Evolutionary conservation across 2,329 filamentous ascomycete genomes (phyloP).

Genomic region (Colletotrichum camelliae): DNA sequence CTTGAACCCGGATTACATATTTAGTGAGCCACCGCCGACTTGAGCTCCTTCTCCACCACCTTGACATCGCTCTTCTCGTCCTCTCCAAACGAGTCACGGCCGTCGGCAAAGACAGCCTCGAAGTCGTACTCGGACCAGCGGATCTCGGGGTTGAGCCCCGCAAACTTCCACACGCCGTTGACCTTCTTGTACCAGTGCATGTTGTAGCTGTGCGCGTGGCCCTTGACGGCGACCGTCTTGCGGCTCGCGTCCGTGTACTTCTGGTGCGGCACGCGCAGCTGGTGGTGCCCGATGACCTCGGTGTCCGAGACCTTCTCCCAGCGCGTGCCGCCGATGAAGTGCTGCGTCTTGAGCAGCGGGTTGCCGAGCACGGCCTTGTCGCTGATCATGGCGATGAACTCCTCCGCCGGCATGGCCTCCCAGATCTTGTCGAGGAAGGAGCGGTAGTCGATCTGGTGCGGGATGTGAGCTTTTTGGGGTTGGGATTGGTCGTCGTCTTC

Average conservation of each 20-base stretch:
- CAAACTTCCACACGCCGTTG: slow-evolving; percentile 67
- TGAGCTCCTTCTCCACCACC: slow-evolving; percentile 17
- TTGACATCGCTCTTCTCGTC: neutral
- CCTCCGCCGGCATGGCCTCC: slow-evolving; percentile 65
- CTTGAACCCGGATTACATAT: neutral
- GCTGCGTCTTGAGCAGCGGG: slow-evolving; percentile 67
- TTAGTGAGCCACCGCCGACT: slow-evolving; percentile 2
- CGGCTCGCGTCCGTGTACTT: slow-evolving; percentile 59
- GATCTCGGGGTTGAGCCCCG: slow-evolving; percentile 59
- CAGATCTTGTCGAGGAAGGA: slow-evolving; percentile 65
- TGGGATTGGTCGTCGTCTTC: slow-evolving; percentile 23
- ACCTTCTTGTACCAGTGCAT: slow-evolving; percentile 63
- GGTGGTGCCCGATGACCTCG: slow-evolving; percentile 65
- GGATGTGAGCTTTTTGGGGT: neutral
- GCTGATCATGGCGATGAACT: slow-evolving; percentile 67
- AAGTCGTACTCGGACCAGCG: slow-evolving; percentile 64
- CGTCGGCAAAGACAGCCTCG: slow-evolving; percentile 53
- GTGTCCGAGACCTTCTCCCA: slow-evolving; percentile 63
- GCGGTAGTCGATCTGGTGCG: slow-evolving; percentile 71
- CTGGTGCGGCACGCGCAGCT: slow-evolving; percentile 67
- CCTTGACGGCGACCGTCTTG: slow-evolving; percentile 58
- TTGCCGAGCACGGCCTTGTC: slow-evolving; percentile 63
- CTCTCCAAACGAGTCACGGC: slow-evolving; percentile 17
- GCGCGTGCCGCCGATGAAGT: slow-evolving; percentile 65
- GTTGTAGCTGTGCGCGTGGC: slow-evolving; percentile 64